A percentile compares a stretch with the other conserved stretches of the same genome.
Conservation (phyloP, 257 asterid species). For the Lycium barbarum region DNA sequence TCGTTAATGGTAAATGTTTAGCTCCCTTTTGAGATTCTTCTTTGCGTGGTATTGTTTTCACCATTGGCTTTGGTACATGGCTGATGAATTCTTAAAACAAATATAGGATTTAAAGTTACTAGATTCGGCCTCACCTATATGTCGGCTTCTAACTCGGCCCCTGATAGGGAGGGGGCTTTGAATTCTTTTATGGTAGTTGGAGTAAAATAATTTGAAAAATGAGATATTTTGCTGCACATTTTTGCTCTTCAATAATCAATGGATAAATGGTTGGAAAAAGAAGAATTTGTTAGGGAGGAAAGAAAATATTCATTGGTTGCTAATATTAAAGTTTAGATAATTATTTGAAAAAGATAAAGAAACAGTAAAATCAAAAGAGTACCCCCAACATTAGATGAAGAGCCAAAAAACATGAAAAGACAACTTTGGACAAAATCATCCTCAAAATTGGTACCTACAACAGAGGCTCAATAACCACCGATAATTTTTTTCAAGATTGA, state of each 20-base stretch:
- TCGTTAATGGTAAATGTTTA: background rate
- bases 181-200: background rate
- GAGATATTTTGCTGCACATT: background rate
- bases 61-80: background rate
- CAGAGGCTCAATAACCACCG: background rate
- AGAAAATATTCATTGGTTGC: background rate
- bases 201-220: background rate
- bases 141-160: background rate
- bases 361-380: background rate
- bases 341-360: background rate
- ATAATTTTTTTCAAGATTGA: background rate
- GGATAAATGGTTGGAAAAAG: background rate
- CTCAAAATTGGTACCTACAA: background rate
- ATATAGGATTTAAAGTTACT: too few relatives aligned
- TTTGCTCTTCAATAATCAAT: slow-evolving; percentile 14
- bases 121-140: too few relatives aligned
- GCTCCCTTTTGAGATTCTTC: background rate
- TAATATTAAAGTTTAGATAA: background rate
- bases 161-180: background rate
- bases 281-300: too few relatives aligned
- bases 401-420: background rate
- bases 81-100: background rate
- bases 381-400: background rate
- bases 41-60: background rate
- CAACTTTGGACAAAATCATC: background rate